Evolutionary conservation across 2,329 filamentous ascomycete species (phyloP), one percentile per base, ranked within the genome.

Genomic region (Akanthomyces dipterigenus): DNA sequence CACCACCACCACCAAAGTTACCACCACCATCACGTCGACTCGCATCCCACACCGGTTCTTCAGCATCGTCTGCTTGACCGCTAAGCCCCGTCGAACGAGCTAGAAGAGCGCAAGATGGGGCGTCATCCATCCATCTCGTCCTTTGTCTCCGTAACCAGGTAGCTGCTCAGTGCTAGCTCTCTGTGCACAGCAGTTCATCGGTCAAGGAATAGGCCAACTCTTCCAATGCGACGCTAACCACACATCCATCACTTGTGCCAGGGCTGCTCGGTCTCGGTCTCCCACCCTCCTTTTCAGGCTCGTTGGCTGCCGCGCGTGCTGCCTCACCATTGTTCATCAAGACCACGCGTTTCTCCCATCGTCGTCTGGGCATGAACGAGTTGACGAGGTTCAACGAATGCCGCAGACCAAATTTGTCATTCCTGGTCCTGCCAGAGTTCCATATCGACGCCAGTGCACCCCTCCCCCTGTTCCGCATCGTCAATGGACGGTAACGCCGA

Each of bases 101-200:
- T 58, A 49, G 31, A 48, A 38, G 14, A 14, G 28, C 2, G 7
- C 31, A 34, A 34, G 31, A 34, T 7, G 6, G 26, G 48, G 28
- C 34, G 28, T n/a, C 20, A 24, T 16, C 48, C 48, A 28, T 50
- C 36, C 36, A 34, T 34, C 11, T 9, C 31, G 31, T 14, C 24
- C 48, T n/a, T 50, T 50, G 48, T 28, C 20, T 3, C 49, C 14
- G 28, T 31, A 11, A 34, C 8, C 31, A 9, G 31, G 14, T 48
- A 26, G 20, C 45, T 48, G 11, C n/a, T n/a, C n/a, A n/a, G n/a
- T n/a, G n/a, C 45, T 46, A 20, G 26, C n/a, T 38, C 31, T 38
- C n/a, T 53, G 12, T 53, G 49, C 49, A 59, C 36, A 59, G 43
- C 56, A 59, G 56, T 59, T 59, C 56, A 59, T 59, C 56, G 46